Base-by-base conservation (phyloP, 1,139 yeast species). In the Candida tropicalis region DNA sequence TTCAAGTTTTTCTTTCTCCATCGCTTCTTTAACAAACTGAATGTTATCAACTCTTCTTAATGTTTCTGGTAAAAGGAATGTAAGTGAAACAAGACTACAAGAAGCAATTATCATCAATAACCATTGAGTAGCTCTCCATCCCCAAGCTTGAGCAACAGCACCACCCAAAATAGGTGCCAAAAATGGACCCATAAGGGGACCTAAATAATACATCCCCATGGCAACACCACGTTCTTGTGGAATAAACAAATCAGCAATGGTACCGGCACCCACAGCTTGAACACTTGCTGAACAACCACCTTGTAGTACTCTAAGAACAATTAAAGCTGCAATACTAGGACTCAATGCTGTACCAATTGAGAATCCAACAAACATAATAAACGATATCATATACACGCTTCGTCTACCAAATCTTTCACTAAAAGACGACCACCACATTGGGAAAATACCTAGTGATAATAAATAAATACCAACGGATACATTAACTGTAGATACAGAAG, bases 61-160 rank as follows among this genome's bases (percentile, higher is more conserved):
- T 0, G 96, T 89, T 58, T 89, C 97, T 0, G 97, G 97, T 13
- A 88, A 66, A 2, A 72, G 65, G 38, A 87, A 71, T 2, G 79
- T 52, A 36, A 88, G 66, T 38, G 78, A 52, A 1, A 80, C 15
- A 25, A 76, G 68, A 45, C 80, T 75, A 11, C 74, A 60, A 0
- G 84, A 89, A 1, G 87, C 77, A 35, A 86, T 63, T 26, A 85
- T 84, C 25, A 84, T 87, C 62, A 87, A 66, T 43, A 87, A 80
- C 95, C 96, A 89, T 57, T 86, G 95, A 3, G 96, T 87, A 2
- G 93, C 88, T 58, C 96, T 72, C 96, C 96, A 89, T 5, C 88
- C 88, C 84, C 90, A 86, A 9, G 73, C 75, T 40, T 77, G 70
- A 4, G 87, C 78, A 20, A 89, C 76, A 1, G 83, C 81, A 47